A percentile compares a stretch with the other conserved stretches of the same genome.
Evolutionary conservation across 345 rosid species (phyloP).

Genomic region (Erodium maritimum): DNA sequence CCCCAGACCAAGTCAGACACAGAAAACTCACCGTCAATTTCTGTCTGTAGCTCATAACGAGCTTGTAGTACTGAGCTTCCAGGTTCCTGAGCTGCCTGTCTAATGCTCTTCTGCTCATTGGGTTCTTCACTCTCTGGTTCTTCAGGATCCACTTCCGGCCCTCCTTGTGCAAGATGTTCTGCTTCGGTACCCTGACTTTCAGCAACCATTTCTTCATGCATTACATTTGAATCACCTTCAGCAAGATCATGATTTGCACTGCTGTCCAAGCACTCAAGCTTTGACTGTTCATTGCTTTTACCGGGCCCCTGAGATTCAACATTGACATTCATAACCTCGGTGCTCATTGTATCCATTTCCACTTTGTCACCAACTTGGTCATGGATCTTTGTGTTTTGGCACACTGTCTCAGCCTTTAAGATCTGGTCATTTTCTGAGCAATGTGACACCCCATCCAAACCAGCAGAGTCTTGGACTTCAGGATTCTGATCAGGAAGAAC

Average conservation of each 20-base stretch:
- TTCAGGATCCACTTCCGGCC: conserved; percentile 30
- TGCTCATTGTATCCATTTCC: background rate
- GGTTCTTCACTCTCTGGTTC: conserved; percentile 17
- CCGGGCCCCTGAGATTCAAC: too few species aligned
- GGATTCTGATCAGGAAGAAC: background rate
- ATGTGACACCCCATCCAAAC: background rate
- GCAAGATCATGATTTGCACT: background rate
- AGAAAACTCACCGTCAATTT: conserved; percentile 30
- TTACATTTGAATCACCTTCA: background rate
- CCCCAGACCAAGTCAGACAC: conserved; percentile 71
- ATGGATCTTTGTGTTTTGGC: background rate
- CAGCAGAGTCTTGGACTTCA: background rate
- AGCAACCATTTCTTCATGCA: conserved; percentile 3
- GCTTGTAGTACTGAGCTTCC: conserved; percentile 25
- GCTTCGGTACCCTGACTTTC: conserved; percentile 16
- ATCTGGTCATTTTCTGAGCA: background rate
- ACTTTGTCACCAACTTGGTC: background rate
- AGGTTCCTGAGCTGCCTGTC: conserved; percentile 11
- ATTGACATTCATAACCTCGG: background rate
- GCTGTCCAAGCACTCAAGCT: too few species aligned
- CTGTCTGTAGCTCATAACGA: conserved; percentile 28
- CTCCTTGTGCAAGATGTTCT: conserved; percentile 17
- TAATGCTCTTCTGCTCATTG: conserved; percentile 6
- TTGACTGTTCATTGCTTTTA: too few species aligned
- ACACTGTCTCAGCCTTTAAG: background rate